Base-by-base conservation (phyloP, 2,329 filamentous ascomycete species). In the Claviceps sorghi region DNA sequence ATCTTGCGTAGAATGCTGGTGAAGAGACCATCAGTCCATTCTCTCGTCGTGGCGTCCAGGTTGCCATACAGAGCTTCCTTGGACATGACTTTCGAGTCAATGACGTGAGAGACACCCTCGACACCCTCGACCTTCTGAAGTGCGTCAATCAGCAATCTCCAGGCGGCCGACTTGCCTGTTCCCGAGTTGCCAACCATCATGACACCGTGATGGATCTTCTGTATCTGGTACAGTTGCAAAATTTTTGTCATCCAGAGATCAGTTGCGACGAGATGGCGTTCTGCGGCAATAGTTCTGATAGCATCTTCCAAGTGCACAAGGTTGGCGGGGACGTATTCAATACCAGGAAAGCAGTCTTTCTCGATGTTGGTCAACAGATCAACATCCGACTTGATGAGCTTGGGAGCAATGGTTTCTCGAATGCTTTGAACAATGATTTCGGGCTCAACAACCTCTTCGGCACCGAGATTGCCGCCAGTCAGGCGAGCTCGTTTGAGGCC, bases 151-250 rank as follows among this genome's bases (percentile, higher is more conserved):
- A 99, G 76, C 43, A 95, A 82, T 62, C 87, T 89, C 93, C 94
- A 99, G 5, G 93, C 87, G 1, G 86, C 83, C 42, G 93, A 96
- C 71, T 99, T 99, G 64, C 94, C 94, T 46, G 91, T 86, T n/a
- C 94, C 93, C 32, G 94, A 96, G 63, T 88, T 89, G 57, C 93
- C 93, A 10, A 99, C 93, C 93, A 98, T 97, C 94, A 99, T 99
- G 30, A 99, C 93, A 84, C 93, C 93, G 60, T 99, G 93, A 63
- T 99, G 93, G 54, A 98, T 89, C 58, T 84, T 86, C 68, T 97
- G 93, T 57, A 99, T 99, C 67, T 99, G 93, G 66, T 95, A 97
- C 2, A 98, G 79, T 67, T 99, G 93, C 9, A 98, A 76, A 36
- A 95, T 83, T 72, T 99, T 99, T 53, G 88, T 93, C 80, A 97